phyloP scores from a whole-genome alignment of 306 rosid species.

The Vigna mungo region DNA sequence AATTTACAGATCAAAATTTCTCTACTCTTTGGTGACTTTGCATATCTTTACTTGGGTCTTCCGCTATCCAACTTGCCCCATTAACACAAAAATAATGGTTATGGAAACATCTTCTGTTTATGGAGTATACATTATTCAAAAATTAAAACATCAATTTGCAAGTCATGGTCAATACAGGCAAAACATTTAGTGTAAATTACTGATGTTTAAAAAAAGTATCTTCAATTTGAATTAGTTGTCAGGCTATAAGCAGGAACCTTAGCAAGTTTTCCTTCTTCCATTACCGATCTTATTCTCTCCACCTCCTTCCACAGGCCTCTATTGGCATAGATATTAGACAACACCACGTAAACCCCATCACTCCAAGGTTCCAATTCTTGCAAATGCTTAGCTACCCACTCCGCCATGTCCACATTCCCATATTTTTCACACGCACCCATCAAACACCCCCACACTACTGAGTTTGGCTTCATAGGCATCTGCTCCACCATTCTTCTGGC shows the following conservation, averaged over 20 bases:
- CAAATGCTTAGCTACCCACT: constrained; percentile 80
- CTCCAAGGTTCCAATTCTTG: constrained; percentile 77
- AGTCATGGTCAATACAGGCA: background rate
- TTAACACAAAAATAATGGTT: background rate
- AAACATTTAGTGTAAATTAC: constrained; percentile 5
- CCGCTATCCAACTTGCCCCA: background rate
- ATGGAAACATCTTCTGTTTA: constrained; percentile 11
- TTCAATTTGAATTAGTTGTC: constrained; percentile 57
- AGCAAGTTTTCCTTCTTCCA: constrained; percentile 60
- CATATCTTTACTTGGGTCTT: background rate
- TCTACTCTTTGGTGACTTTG: constrained; percentile 4
- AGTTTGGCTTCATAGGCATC: constrained; percentile 82
- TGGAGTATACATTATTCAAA: constrained; percentile 16
- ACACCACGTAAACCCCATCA: constrained; percentile 76
- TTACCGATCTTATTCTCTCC: constrained; percentile 63
- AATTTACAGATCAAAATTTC: constrained; percentile 22
- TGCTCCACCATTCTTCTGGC: constrained; percentile 71
- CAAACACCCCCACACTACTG: constrained; percentile 77
- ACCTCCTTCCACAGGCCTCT: constrained; percentile 77
- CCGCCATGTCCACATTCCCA: constrained; percentile 78
- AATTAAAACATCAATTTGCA: background rate
- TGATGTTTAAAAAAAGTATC: background rate
- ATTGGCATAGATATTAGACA: constrained; percentile 75
- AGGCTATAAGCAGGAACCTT: constrained; percentile 81
- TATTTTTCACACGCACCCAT: constrained; percentile 86